Evolutionary conservation across 495 filamentous ascomycete genomes (phyloP), one percentile per base, ranked within the genome.

Genomic region (Aspergillus panamensis): DNA sequence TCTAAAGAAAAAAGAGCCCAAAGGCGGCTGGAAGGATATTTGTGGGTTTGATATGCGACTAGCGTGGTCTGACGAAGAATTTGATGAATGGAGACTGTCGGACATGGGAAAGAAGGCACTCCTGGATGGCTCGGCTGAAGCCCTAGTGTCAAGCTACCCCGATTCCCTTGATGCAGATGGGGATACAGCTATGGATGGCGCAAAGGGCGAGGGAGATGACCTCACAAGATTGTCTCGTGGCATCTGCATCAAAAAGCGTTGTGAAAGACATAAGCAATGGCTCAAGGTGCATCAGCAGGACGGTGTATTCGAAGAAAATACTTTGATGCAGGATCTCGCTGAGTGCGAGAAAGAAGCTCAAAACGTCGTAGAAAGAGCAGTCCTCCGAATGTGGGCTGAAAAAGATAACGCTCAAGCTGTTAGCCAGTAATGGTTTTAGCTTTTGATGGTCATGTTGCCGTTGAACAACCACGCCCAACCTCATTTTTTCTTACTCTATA

Each of bases 11-110:
- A 70, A 68, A 19, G 79, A 81, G 3, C 78, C 75, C 2, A 78
- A 79, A 47, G 74, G 75, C n/a, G 75, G 76, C 47, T 79, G 75
- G 76, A 87, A 87, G 63, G 80, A 83, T 55, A 79, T 86, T 49
- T 89, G 87, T 61, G 86, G 87, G 17, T 88, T 84, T 59, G 85
- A 88, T 65, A 66, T 76, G 14, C 72, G 85, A 25, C 70, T 88
- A 3, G 69, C 80, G 2, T 84, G 85, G 82, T 79, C 78, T 13
- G 83, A 87, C 55, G 73, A 77, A 42, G 79, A 87, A 62, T 88
- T 89, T 62, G 75, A 80, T 47, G 74, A 77, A n/a, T 82, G 79
- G 79, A 69, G 79, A 19, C 51, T 72, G 3, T 75, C 76, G 0
- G 64, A 72, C 0, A 58, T 68, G 8, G 79, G 79, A 3, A 66